Conservation (phyloP, 2,329 filamentous ascomycete genomes). For the Fusarium subtropicale region DNA sequence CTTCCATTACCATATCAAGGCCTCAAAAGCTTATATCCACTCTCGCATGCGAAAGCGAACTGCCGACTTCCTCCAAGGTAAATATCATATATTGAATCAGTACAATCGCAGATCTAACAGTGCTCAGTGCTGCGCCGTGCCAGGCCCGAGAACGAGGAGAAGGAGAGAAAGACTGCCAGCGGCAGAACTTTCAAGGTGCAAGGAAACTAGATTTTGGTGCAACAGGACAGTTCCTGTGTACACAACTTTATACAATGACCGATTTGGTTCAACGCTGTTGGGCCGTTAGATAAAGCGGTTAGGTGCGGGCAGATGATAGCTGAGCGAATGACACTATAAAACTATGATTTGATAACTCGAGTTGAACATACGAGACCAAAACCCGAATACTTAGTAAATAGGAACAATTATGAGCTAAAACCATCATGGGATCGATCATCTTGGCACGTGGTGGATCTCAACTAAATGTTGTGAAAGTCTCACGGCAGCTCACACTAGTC, state of each 20-base stretch:
- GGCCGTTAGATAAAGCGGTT: slow-evolving; percentile 18
- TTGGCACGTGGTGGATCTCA: slow-evolving; percentile 1
- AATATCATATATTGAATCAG: slow-evolving; percentile 43
- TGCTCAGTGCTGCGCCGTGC: slow-evolving; percentile 89
- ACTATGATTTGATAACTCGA: slow-evolving; percentile 22
- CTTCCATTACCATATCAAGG: slow-evolving; percentile 99
- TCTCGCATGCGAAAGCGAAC: slow-evolving; percentile 97
- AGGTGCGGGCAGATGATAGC: slow-evolving; percentile 29
- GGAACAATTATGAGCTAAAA: background rate
- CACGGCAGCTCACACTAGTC: background rate
- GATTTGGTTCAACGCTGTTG: slow-evolving; percentile 3
- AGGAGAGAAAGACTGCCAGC: slow-evolving; percentile 97
- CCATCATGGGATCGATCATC: background rate
- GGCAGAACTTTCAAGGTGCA: slow-evolving; percentile 86
- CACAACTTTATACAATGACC: slow-evolving; percentile 19
- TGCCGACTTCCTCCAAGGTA: slow-evolving; percentile 97
- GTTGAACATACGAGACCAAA: background rate
- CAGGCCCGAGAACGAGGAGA: slow-evolving; percentile 94
- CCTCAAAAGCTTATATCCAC: slow-evolving; percentile 99
- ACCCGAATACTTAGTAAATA: background rate
- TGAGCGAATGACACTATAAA: slow-evolving; percentile 45
- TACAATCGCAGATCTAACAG: slow-evolving; percentile 43
- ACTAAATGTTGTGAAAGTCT: background rate
- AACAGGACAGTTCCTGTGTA: slow-evolving; percentile 18
- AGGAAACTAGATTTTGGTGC: slow-evolving; percentile 45